A percentile compares a stretch with the other conserved stretches of the same genome.
These are phyloP conservation scores for Exophiala bonariae DNA, from an alignment of 2,329 filamentous ascomycete genomes.

Conservation along the genomic window DNA sequence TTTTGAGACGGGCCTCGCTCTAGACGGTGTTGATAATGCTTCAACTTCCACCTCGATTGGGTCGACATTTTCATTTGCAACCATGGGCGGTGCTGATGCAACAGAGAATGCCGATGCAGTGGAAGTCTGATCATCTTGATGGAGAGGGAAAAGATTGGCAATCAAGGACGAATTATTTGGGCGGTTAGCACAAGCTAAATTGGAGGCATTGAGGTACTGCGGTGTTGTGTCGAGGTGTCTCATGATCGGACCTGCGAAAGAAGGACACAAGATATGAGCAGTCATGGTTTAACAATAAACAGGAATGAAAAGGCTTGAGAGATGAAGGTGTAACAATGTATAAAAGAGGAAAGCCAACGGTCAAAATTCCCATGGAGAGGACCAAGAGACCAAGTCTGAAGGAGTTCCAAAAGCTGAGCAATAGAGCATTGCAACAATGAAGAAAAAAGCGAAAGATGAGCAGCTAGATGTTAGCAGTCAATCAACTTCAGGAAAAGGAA, in stretches of 20 bases:
- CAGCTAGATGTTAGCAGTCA: no score
- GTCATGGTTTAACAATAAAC: constrained; percentile 22
- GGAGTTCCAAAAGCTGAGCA: constrained; percentile 23
- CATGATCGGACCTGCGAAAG: constrained; percentile 20
- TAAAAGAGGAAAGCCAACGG: constrained; percentile 24
- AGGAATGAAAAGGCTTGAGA: constrained; percentile 11
- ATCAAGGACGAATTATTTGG: constrained; percentile 8
- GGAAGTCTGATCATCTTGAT: constrained; percentile 14
- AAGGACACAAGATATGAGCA: constrained; percentile 19
- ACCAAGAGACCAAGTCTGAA: constrained; percentile 22
- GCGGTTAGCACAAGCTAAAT: constrained; percentile 4
- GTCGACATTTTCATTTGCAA: constrained; percentile 16
- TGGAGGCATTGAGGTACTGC: constrained; percentile 12
- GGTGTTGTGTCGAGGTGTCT: constrained; percentile 16
- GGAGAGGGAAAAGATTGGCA: constrained; percentile 12
- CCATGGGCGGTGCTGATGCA: constrained; percentile 9
- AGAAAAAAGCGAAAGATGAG: no score
- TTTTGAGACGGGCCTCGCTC: constrained; percentile 1
- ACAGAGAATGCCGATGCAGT: constrained; percentile 15
- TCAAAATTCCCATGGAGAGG: constrained; percentile 22
- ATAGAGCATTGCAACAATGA: constrained; percentile 17
- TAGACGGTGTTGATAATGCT: neutral
- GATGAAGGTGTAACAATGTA: constrained; percentile 17
- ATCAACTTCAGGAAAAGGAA: no score
- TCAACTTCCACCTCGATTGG: neutral